Conservation (phyloP, 1,284 basidiomycete genomes). For the Cryptococcus maquisensis region DNA sequence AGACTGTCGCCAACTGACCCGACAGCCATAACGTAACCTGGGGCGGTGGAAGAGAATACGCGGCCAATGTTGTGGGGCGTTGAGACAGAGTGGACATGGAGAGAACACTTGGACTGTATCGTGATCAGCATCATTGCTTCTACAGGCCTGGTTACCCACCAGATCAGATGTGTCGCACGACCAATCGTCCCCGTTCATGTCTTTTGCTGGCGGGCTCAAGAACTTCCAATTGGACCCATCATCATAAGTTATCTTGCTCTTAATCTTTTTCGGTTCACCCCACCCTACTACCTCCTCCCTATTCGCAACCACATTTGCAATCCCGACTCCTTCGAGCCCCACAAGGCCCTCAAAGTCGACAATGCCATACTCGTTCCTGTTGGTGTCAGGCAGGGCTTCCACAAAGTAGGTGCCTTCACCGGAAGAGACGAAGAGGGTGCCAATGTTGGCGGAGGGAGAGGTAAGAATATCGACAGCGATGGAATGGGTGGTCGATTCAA, state of each 20-base stretch:
- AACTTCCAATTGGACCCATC: constrained; percentile 80
- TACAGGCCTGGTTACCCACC: constrained; percentile 13
- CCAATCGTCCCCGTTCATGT: constrained; percentile 61
- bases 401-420: constrained; percentile 93
- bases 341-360: constrained; percentile 92
- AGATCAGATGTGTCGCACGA: constrained; percentile 60
- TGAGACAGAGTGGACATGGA: constrained; percentile 90
- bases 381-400: constrained; percentile 84
- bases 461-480: constrained; percentile 89
- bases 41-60: constrained; percentile 89
- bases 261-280: constrained; percentile 62
- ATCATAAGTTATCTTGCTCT: constrained; percentile 80
- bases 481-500: constrained; percentile 87
- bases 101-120: constrained; percentile 58
- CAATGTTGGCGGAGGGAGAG: constrained; percentile 66
- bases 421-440: constrained; percentile 91
- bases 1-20: constrained; percentile 75
- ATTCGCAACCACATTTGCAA: constrained; percentile 83
- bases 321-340: constrained; percentile 87
- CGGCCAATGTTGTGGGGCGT: constrained; percentile 86
- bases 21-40: constrained; percentile 91
- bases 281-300: constrained; percentile 71
- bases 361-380: constrained; percentile 77
- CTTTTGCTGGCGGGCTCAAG: constrained; percentile 61
- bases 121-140: background rate